A percentile compares a stretch with the other conserved stretches of the same genome.
Conservation (phyloP, 2,329 filamentous ascomycete species). For the Scedosporium aurantiacum region DNA sequence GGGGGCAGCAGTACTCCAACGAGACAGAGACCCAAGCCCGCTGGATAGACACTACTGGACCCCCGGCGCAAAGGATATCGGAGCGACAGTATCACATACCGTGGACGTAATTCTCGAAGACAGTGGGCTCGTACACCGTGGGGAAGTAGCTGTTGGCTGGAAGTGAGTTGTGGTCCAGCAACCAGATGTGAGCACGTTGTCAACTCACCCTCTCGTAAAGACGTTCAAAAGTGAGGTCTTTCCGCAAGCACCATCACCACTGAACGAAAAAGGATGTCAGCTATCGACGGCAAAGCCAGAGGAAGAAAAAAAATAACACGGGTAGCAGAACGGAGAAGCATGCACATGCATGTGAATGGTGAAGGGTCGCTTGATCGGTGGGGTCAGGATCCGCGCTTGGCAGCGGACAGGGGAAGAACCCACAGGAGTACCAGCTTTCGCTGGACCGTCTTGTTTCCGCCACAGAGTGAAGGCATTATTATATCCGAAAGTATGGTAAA, state of each 20-base stretch:
- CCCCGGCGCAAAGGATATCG: not conserved
- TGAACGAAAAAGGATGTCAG: constrained; percentile 22
- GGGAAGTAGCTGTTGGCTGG: constrained; percentile 66
- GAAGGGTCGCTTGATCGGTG: not conserved
- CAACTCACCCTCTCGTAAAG: constrained; percentile 83
- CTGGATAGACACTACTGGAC: no score
- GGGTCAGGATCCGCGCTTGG: not conserved
- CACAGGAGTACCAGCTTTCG: constrained; percentile 92
- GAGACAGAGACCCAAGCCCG: not conserved
- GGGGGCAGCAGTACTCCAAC: constrained; percentile 12
- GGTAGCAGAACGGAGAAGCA: not conserved
- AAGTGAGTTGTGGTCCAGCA: not conserved
- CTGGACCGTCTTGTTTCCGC: constrained; percentile 75
- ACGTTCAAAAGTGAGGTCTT: constrained; percentile 97
- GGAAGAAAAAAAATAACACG: not conserved
- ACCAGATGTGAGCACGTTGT: not conserved
- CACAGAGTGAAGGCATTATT: constrained; percentile 35
- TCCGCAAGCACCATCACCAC: constrained; percentile 89
- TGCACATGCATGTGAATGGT: no score
- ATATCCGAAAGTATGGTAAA: not conserved
- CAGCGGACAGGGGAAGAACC: constrained; percentile 11
- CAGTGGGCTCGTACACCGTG: constrained; percentile 95
- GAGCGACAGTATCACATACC: constrained; percentile 40
- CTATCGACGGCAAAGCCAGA: not conserved
- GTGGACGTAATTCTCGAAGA: constrained; percentile 98